Percentiles rank a stretch among this genome's conserved stretches.
Evolutionary conservation across 164 flowering plant species (phyloP).

Genomic region (Berberis vulgaris): DNA sequence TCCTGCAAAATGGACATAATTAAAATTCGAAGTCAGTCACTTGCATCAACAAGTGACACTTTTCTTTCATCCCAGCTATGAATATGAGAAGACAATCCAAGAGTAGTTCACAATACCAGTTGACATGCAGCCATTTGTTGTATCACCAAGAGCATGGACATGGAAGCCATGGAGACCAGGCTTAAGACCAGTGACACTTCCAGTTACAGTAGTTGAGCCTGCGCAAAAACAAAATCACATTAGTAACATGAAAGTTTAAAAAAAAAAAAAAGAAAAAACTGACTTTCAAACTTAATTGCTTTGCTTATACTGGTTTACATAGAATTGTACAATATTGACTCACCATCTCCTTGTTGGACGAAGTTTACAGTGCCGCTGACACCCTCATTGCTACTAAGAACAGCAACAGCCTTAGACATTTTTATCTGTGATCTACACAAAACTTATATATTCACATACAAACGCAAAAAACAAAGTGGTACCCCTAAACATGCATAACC

Average conservation of each 20-base stretch:
- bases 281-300: neutral
- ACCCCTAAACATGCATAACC: too few species aligned
- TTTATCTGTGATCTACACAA: conserved; percentile 42
- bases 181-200: conserved; percentile 65
- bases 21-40: neutral
- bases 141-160: conserved; percentile 96
- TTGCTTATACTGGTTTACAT: neutral
- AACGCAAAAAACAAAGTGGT: conserved; percentile 11
- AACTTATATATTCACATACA: too few species aligned
- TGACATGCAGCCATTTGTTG: conserved; percentile 97
- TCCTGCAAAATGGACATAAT: conserved; percentile 19
- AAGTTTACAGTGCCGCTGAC: conserved; percentile 71
- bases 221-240: neutral
- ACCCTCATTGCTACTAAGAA: conserved; percentile 62
- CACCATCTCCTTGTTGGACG: conserved; percentile 88
- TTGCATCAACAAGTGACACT: neutral
- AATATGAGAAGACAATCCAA: neutral
- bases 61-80: neutral
- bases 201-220: conserved; percentile 86
- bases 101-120: conserved; percentile 45
- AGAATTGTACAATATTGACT: neutral
- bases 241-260: neutral
- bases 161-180: conserved; percentile 97
- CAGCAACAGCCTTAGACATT: conserved; percentile 95
- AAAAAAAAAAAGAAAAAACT: neutral